Evolutionary conservation across 805 yeast genomes (phyloP).

Genomic region (Vanderwaltozyma tropicalis): DNA sequence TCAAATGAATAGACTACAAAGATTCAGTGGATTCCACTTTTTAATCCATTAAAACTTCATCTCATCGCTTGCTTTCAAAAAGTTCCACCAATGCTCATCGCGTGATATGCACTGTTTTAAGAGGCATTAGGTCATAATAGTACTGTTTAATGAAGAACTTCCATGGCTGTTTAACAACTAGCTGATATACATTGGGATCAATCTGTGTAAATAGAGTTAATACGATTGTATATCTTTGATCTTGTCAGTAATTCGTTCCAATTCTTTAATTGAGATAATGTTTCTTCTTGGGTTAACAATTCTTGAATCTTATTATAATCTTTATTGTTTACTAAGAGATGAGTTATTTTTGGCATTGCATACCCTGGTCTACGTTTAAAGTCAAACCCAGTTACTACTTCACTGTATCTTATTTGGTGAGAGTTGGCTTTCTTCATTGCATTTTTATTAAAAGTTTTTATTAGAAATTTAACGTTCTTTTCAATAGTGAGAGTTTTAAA

Average conservation of each 20-base stretch:
- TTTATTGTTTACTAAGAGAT: slow-evolving; percentile 9
- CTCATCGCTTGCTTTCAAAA: too few species aligned
- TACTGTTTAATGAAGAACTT: too few species aligned
- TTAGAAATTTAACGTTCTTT: slow-evolving; percentile 3
- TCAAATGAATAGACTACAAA: too few species aligned
- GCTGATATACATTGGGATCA: too few species aligned
- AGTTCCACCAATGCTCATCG: too few species aligned
- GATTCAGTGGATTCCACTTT: too few species aligned
- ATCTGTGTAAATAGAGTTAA: too few species aligned
- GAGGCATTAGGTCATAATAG: too few species aligned
- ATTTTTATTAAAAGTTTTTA: slow-evolving; percentile 7
- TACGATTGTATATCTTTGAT: background rate
- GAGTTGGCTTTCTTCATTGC: background rate
- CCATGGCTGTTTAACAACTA: too few species aligned
- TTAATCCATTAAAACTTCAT: too few species aligned
- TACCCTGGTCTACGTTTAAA: slow-evolving; percentile 18
- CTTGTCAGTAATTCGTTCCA: slow-evolving; percentile 7
- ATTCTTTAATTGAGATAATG: slow-evolving; percentile 4
- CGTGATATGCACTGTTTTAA: too few species aligned
- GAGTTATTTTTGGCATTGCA: slow-evolving; percentile 16
- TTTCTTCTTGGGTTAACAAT: slow-evolving; percentile 5
- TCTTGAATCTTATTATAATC: slow-evolving; percentile 6
- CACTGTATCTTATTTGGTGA: slow-evolving; percentile 9
- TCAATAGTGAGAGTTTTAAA: slow-evolving; percentile 6
- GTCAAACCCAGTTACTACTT: slow-evolving; percentile 23